Conservation (phyloP, 345 rosid genomes). For the Eucalyptus paniculata region DNA sequence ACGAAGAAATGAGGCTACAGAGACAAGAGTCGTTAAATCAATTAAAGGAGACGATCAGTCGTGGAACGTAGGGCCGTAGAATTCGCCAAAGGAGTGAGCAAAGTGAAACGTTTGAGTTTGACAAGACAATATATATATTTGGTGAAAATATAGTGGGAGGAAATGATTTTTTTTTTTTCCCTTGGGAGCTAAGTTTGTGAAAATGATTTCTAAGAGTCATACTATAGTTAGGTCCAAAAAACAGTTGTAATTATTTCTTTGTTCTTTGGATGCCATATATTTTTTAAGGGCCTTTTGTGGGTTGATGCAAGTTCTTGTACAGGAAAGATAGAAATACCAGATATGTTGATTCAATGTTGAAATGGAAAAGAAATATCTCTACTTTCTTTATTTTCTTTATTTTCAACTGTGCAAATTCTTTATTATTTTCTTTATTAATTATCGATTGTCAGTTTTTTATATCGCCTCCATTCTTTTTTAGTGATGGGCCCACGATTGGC, state of each 20-base stretch:
- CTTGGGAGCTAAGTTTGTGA: not conserved
- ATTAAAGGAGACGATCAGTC: slow-evolving; percentile 25
- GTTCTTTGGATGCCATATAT: not conserved
- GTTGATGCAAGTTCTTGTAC: not conserved
- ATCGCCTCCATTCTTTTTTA: not conserved
- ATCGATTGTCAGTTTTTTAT: too few species aligned
- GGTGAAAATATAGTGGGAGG: not conserved
- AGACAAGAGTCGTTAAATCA: slow-evolving; percentile 48
- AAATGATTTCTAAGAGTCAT: not conserved
- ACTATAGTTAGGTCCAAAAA: not conserved
- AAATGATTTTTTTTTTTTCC: not conserved
- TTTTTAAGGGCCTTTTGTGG: not conserved
- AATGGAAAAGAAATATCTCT: not conserved
- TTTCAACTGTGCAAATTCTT: too few species aligned
- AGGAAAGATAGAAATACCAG: not conserved
- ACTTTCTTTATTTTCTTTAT: too few species aligned
- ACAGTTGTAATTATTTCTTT: not conserved
- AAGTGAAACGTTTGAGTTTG: not conserved
- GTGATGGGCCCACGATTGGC: too few species aligned
- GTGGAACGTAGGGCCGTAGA: not conserved
- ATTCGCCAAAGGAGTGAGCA: not conserved
- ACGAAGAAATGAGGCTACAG: slow-evolving; percentile 72
- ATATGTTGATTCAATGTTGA: not conserved
- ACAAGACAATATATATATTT: too few species aligned
- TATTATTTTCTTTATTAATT: too few species aligned